These are phyloP conservation scores for Botrytis tulipae DNA, from an alignment of 2,329 filamentous ascomycete species.

Conservation along the genomic window DNA sequence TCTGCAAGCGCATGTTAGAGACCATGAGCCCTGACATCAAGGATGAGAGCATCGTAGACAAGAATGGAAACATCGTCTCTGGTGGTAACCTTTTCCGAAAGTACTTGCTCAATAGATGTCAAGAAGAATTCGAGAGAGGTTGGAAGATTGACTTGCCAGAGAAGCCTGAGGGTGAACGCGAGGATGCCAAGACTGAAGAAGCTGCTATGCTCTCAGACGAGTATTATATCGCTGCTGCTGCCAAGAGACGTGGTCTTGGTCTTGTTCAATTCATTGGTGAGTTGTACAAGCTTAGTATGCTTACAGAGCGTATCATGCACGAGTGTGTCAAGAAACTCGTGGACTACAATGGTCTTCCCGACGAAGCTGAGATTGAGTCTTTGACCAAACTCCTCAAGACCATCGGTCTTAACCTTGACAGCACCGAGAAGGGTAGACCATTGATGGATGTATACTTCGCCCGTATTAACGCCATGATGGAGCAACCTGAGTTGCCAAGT, in stretches of 20 bases:
- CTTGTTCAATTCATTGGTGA: constrained; percentile 99
- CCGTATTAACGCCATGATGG: constrained; percentile 79
- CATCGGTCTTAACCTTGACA: constrained; percentile 84
- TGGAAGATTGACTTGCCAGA: constrained; percentile 87
- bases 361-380: constrained; percentile 95
- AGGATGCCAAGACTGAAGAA: constrained; percentile 60
- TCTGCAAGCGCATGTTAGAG: constrained; percentile 95
- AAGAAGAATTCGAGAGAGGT: constrained; percentile 97
- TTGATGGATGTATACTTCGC: constrained; percentile 95
- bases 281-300: constrained; percentile 97
- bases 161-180: constrained; percentile 66
- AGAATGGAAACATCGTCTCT: constrained; percentile 80
- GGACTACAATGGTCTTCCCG: constrained; percentile 88
- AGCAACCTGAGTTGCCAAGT: constrained; percentile 77
- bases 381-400: constrained; percentile 89
- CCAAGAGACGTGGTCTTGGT: constrained; percentile 95
- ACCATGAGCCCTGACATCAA: constrained; percentile 93
- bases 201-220: constrained; percentile 87
- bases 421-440: constrained; percentile 74
- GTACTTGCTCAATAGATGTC: constrained; percentile 96
- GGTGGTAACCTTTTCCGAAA: constrained; percentile 96
- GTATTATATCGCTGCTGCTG: constrained; percentile 90
- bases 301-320: constrained; percentile 99
- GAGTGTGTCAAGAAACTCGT: constrained; percentile 97
- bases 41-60: constrained; percentile 92